Base-by-base conservation (phyloP, 352 stramenopile species). In the Lagenidium giganteum region DNA sequence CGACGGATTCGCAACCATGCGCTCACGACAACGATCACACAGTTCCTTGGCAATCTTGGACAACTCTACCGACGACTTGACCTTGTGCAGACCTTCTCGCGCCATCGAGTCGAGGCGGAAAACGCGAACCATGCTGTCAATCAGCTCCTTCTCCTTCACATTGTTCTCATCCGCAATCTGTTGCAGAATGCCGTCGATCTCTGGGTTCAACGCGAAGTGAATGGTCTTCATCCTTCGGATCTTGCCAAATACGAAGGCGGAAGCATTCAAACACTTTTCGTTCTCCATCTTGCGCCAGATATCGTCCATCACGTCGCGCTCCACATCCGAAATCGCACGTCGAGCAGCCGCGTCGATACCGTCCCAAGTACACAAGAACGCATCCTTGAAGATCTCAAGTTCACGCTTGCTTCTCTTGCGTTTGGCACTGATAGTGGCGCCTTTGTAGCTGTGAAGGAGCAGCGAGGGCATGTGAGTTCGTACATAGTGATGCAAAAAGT, bases 41-140 rank as follows among this genome's bases (percentile, higher is more conserved):
- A 92, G 49, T 39, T 89, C 74, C 54, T 77, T 82, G 20, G 71
- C 71, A 53, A 92, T 85, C 40, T 77, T 70, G 54, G 70, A 87
- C 29, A 92, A 45, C 33, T 84, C 76, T 3, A 57, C n/a, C 35
- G 66, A 64, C 4, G 48, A 66, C 16, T 71, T 73, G 24, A 92
- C 67, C 45, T 86, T 87, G 12, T 62, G 54, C 7, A 92, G 47
- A 16, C 70, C 74, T 54, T 89, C 73, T 11, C 68, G 62, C 4
- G 79, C 79, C 79, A 92, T 87, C 6, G 74, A 86, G 34, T 92
- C 79, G 12, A 92, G 55, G 50, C 82, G 83, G 47, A 92, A 92
- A 26, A 87, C 70, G 11, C 64, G 70, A 5, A 67, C 74, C 51
- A 92, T 80, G 23, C 83, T 73, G 23, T 61, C 44, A 8, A 87